Conservation (phyloP, 2,329 filamentous ascomycete species). For the Venturia aucupariae region DNA sequence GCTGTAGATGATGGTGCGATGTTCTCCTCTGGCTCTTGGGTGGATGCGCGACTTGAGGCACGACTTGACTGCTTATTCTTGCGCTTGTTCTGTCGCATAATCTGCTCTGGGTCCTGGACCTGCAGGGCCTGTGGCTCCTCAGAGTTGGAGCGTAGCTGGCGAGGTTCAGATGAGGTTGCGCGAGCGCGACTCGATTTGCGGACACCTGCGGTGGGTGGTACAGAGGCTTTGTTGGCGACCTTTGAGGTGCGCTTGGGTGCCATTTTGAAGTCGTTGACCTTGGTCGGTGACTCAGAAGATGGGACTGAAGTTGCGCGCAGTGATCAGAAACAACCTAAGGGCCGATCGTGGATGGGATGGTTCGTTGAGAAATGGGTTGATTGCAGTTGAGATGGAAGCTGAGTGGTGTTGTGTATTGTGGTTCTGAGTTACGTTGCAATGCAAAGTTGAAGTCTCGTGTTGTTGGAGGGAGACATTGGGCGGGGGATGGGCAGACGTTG, state of each 20-base stretch:
- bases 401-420: background rate
- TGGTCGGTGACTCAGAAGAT: no score
- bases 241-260: background rate
- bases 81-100: background rate
- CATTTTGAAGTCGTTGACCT: background rate
- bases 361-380: background rate
- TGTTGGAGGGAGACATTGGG: background rate
- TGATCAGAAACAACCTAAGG: no score
- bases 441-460: background rate
- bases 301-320: no score
- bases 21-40: background rate
- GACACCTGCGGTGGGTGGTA: background rate
- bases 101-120: conserved; percentile 2
- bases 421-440: background rate
- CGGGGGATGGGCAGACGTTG: background rate
- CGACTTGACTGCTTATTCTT: conserved; percentile 2
- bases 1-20: background rate
- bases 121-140: background rate
- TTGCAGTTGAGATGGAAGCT: background rate
- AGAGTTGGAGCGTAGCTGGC: background rate
- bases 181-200: background rate
- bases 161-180: background rate
- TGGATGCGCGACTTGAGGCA: conserved; percentile 1
- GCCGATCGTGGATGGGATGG: no score
- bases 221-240: background rate